Evolutionary conservation across 352 stramenopile genomes (phyloP).

Genomic region (Globisporangium camurandrum): DNA sequence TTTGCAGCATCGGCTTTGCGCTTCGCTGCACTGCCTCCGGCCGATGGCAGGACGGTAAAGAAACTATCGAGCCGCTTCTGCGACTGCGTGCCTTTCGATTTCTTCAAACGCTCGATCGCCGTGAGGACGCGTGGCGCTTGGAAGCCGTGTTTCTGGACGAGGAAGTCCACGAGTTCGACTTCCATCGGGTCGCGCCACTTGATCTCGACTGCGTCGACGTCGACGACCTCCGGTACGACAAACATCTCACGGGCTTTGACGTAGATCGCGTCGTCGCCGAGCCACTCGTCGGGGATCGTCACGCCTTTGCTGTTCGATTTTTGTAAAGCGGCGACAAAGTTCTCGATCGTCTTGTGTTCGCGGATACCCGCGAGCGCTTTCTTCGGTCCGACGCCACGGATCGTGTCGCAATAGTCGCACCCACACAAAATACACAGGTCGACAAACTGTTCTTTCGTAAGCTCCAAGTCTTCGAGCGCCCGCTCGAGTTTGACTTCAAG

Average conservation of each 20-base stretch:
- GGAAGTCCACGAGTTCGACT: slow-evolving; percentile 87
- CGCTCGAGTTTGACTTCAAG: slow-evolving; percentile 88
- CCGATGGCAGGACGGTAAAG: slow-evolving; percentile 84
- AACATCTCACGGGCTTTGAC: slow-evolving; percentile 93
- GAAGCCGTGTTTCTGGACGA: slow-evolving; percentile 97
- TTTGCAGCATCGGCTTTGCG: slow-evolving; percentile 48
- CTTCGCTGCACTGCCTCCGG: slow-evolving; percentile 52
- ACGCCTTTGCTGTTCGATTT: slow-evolving; percentile 80
- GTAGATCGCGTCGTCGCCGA: slow-evolving; percentile 88
- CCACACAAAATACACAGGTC: slow-evolving; percentile 98
- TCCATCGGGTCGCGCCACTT: slow-evolving; percentile 93
- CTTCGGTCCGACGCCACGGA: slow-evolving; percentile 96
- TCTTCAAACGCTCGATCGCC: slow-evolving; percentile 94
- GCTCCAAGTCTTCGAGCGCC: slow-evolving; percentile 88
- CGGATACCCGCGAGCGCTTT: slow-evolving; percentile 96
- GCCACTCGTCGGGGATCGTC: slow-evolving; percentile 78
- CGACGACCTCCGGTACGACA: slow-evolving; percentile 61
- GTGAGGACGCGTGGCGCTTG: slow-evolving; percentile 88
- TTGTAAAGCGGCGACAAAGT: slow-evolving; percentile 88
- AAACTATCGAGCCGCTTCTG: slow-evolving; percentile 97
- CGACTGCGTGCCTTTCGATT: slow-evolving; percentile 91
- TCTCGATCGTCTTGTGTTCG: slow-evolving; percentile 94
- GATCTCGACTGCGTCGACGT: slow-evolving; percentile 72
- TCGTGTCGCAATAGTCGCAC: slow-evolving; percentile 98
- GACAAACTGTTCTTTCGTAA: slow-evolving; percentile 95